Evolutionary conservation across 805 yeast species (phyloP), one percentile per base, ranked within the genome.

Genomic region (Pichia scutulata): DNA sequence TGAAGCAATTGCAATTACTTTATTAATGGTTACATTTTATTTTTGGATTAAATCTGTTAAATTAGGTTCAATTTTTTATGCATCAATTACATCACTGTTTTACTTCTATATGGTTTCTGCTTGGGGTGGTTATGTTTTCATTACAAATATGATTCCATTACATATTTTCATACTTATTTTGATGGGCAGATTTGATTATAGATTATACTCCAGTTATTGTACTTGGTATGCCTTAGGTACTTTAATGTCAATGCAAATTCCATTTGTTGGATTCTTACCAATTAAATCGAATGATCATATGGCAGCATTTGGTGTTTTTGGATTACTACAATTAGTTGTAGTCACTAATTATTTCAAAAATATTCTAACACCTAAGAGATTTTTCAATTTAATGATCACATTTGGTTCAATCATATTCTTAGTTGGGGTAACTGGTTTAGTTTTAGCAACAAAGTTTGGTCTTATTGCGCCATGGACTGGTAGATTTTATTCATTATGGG

Each of bases 401-500:
- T 80, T 89, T 16, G 68, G 86, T 48, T 65, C 69, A 2, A 60
- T 80, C 21, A 73, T 89, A 49, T 72, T 82, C 28, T 63, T 70
- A 16, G 56, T 85, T 28, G 96, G 97, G 51, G 62, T 88, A 41
- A 72, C 74, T 14, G 95, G 84, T 21, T 74, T 93, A 49, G 77
- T 88, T 43, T 80, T 77, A 18, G 82, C 95, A 59, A 93, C 99
- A 18, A 85, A 86, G 53, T 74, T 89, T 48, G 99, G 97, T 4
- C 81, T 85, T 67, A 93, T 95, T 68, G 97, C 98, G 37, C 99
- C 99, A 49, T 93, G 99, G 99, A 89, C 97, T 12, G 99, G 99
- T 58, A 85, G 99, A 70, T 95, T 93, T 74, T 93, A 93, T 71
- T 90, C 98, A 2, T 72, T 95, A 58, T 93, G 99, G 99, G 99